phyloP scores from a whole-genome alignment of 257 asterid species.

The Mitragyna speciosa region DNA sequence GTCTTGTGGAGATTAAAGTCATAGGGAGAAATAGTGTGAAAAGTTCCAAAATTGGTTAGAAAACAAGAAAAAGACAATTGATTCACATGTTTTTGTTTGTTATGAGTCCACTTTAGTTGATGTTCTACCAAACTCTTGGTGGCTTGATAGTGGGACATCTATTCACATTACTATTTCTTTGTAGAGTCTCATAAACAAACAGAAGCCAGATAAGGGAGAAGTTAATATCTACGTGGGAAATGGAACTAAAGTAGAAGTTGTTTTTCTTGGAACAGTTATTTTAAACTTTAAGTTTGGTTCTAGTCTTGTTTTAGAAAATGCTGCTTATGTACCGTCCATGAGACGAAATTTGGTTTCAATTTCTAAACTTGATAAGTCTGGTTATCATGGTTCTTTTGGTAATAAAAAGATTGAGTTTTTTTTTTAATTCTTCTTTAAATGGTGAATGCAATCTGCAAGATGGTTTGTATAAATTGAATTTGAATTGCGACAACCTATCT shows the following conservation, averaged over 20 bases:
- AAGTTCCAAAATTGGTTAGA: not conserved
- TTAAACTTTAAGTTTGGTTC: not conserved
- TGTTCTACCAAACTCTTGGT: not conserved
- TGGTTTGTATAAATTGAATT: not conserved
- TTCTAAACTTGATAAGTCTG: not conserved
- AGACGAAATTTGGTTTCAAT: not conserved
- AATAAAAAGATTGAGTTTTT: not conserved
- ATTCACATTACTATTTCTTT: not conserved
- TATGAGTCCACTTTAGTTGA: not conserved
- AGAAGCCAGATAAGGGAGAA: not conserved
- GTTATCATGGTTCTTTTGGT: not conserved
- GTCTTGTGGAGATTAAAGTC: not conserved
- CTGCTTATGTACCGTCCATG: not conserved
- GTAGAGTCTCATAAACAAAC: not conserved
- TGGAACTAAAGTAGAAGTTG: not conserved
- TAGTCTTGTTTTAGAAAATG: not conserved
- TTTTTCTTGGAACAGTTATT: not conserved
- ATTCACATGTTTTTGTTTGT: not conserved
- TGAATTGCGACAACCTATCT: not conserved
- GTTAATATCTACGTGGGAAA: not conserved
- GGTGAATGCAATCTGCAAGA: not conserved
- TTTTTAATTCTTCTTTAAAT: not conserved
- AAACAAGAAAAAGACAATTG: not conserved
- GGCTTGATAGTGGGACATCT: not conserved
- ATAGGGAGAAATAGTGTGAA: not conserved